A percentile compares a stretch with the other conserved stretches of the same genome.
phyloP scores from a whole-genome alignment of 495 filamentous ascomycete genomes.

The Bacidia gigantensis region DNA sequence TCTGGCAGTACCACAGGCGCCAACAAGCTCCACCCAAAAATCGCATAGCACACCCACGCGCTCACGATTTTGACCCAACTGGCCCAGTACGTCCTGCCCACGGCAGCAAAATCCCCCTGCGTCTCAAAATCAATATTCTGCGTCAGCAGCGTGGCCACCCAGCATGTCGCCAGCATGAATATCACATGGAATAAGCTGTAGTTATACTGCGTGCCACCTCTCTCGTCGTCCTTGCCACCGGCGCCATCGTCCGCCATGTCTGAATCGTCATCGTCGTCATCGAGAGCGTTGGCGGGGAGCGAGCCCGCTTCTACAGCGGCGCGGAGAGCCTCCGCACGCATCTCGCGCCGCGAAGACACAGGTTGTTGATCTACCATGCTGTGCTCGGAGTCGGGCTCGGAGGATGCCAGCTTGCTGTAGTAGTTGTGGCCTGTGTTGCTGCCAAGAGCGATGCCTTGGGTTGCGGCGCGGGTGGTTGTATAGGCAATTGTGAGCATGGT shows the following conservation, averaged over 20 bases:
- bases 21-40: conserved; percentile 85
- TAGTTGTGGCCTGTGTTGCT: conserved; percentile 47
- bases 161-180: conserved; percentile 89
- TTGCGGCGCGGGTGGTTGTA: conserved; percentile 91
- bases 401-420: conserved; percentile 46
- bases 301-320: conserved; percentile 82
- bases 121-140: conserved; percentile 61
- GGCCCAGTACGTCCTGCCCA: conserved; percentile 91
- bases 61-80: conserved; percentile 99
- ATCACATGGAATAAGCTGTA: conserved; percentile 96
- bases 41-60: conserved; percentile 89
- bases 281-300: conserved; percentile 78
- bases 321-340: conserved; percentile 83
- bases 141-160: conserved; percentile 87
- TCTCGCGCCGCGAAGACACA: conserved; percentile 54
- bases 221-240: conserved; percentile 71
- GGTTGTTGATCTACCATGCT: conserved; percentile 85
- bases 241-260: conserved; percentile 46
- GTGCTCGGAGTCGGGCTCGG: conserved; percentile 55
- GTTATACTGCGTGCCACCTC: conserved; percentile 80
- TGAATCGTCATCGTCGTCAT: conserved; percentile 63
- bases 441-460: conserved; percentile 77
- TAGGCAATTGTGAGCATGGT: conserved; percentile 97
- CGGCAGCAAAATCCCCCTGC: conserved; percentile 64
- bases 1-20: conserved; percentile 80